Evolutionary conservation across 1,139 yeast species (phyloP).

Genomic region (Candida sanyaensis): DNA sequence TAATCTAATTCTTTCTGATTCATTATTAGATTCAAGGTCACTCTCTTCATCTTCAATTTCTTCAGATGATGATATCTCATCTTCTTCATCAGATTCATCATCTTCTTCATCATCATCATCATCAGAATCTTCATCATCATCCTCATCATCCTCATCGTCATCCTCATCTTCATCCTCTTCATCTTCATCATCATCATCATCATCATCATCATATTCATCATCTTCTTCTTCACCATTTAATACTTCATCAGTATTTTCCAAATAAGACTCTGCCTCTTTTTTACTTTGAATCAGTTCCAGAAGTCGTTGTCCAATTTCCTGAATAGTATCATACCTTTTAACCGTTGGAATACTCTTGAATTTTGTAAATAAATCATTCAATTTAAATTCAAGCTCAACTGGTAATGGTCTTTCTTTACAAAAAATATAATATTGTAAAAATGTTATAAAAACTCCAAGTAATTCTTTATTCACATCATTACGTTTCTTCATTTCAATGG

Average conservation of each 20-base stretch:
- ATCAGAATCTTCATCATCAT: conserved; percentile 21
- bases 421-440: conserved; percentile 74
- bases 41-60: conserved; percentile 14
- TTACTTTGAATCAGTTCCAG: conserved; percentile 25
- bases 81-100: conserved; percentile 17
- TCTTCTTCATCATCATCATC: conserved; percentile 17
- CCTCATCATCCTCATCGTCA: conserved; percentile 22
- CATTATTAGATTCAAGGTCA: conserved; percentile 11
- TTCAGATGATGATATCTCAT: conserved; percentile 12
- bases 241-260: conserved; percentile 17
- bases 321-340: conserved; percentile 37
- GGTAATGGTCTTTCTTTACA: conserved; percentile 70
- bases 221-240: conserved; percentile 16
- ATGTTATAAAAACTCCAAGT: conserved; percentile 52
- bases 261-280: conserved; percentile 20
- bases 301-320: conserved; percentile 43
- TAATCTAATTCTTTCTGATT: conserved; percentile 17
- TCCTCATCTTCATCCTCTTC: conserved; percentile 21
- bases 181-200: conserved; percentile 19
- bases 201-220: too few species aligned
- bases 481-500: conserved; percentile 11
- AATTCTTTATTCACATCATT: conserved; percentile 22
- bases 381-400: conserved; percentile 57
- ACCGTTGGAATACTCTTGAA: conserved; percentile 23
- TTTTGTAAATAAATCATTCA: conserved; percentile 46